A percentile compares a stretch with the other conserved stretches of the same genome.
Conservation (phyloP, 1,284 basidiomycete species). For the Naganishia sp. region DNA sequence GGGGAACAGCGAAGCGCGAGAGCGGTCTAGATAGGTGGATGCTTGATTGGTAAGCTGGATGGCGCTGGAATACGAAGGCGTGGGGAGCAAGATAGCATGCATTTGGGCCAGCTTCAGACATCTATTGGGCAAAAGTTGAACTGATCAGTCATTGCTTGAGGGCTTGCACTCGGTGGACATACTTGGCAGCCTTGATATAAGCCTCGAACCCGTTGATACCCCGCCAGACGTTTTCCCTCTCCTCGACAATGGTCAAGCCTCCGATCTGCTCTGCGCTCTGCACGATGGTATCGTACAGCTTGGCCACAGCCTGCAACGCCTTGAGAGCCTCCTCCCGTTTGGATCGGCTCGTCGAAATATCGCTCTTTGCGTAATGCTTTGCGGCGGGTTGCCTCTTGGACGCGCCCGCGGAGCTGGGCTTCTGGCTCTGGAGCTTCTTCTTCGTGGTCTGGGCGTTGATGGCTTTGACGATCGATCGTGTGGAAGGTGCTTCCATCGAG, state of each 20-base stretch:
- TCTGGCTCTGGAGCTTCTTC: conserved; percentile 2
- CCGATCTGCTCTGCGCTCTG: conserved; percentile 82
- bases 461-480: conserved; percentile 22
- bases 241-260: conserved; percentile 78
- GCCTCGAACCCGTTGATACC: conserved; percentile 73
- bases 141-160: not conserved
- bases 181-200: conserved; percentile 74
- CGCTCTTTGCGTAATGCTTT: conserved; percentile 24
- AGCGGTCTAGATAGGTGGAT: conserved; percentile 37
- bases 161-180: no score
- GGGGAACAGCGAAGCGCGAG: conserved; percentile 23
- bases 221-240: conserved; percentile 74
- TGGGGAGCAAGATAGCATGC: conserved; percentile 50
- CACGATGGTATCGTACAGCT: conserved; percentile 78
- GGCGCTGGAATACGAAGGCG: conserved; percentile 47
- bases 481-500: conserved; percentile 21
- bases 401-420: not conserved
- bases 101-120: conserved; percentile 50
- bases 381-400: conserved; percentile 12
- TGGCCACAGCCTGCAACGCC: conserved; percentile 77
- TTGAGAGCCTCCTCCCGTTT: conserved; percentile 59
- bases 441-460: conserved; percentile 14
- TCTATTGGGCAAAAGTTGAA: conserved; percentile 32
- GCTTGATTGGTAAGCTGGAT: conserved; percentile 48
- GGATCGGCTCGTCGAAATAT: conserved; percentile 35